These are phyloP conservation scores for Ampelocalamus luodianensis DNA, from an alignment of 176 grass and related monocot species.

Conservation along the genomic window DNA sequence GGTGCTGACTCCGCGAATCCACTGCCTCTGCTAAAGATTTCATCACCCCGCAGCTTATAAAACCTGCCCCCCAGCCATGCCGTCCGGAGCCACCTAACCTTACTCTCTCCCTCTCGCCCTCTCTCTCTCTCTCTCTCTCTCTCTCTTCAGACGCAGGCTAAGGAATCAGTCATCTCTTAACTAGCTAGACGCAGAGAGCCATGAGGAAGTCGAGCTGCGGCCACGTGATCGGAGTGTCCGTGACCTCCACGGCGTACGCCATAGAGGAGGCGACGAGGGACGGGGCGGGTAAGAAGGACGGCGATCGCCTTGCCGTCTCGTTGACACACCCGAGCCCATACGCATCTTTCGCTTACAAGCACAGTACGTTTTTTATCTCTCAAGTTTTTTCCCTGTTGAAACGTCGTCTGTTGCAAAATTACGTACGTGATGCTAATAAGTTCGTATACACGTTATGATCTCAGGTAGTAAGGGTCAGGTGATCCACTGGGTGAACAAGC, in stretches of 20 bases:
- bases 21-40: slow-evolving; percentile 42
- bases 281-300: slow-evolving; percentile 11
- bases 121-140: not conserved
- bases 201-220: slow-evolving; percentile 49
- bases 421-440: not conserved
- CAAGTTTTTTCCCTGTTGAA: not conserved
- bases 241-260: slow-evolving; percentile 60
- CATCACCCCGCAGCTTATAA: slow-evolving; percentile 48
- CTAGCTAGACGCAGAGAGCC: not conserved
- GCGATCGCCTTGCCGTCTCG: slow-evolving; percentile 45
- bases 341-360: slow-evolving; percentile 43
- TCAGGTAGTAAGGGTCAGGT: slow-evolving; percentile 56
- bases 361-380: slow-evolving; percentile 40
- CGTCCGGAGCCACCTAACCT: slow-evolving; percentile 29
- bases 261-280: slow-evolving; percentile 48
- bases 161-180: not conserved
- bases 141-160: not conserved
- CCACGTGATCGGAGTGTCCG: slow-evolving; percentile 66
- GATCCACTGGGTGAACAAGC: slow-evolving; percentile 67
- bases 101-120: slow-evolving; percentile 9
- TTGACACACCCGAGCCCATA: slow-evolving; percentile 59
- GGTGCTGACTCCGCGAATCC: slow-evolving; percentile 52
- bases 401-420: not conserved
- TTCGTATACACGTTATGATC: not conserved
- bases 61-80: not conserved